These are phyloP conservation scores for Neonectria neomacrospora DNA, from an alignment of 2,329 filamentous ascomycete genomes.

Conservation along the genomic window DNA sequence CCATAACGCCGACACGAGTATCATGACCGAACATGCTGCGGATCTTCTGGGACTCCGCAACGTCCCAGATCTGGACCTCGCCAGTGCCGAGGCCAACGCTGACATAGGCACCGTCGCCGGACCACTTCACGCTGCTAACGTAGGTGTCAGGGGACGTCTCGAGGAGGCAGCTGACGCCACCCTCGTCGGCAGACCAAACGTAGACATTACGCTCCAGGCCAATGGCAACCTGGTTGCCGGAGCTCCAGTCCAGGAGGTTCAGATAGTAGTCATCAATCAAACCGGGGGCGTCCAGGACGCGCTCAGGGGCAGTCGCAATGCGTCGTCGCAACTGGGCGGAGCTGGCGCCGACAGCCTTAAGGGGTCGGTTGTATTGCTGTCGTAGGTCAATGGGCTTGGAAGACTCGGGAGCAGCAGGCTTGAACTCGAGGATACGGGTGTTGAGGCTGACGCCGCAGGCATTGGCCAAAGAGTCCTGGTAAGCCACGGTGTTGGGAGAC, in stretches of 20 bases:
- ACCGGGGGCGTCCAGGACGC: conserved; percentile 94
- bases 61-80: conserved; percentile 99
- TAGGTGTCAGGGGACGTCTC: conserved; percentile 93
- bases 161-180: conserved; percentile 86
- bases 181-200: conserved; percentile 96
- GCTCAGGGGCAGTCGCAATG: conserved; percentile 93
- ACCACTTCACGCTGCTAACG: conserved; percentile 99
- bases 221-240: conserved; percentile 96
- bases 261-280: conserved; percentile 99
- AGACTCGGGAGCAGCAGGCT: conserved; percentile 96
- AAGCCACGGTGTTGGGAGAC: conserved; percentile 88
- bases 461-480: conserved; percentile 89
- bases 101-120: conserved; percentile 94
- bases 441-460: conserved; percentile 94
- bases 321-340: conserved; percentile 90
- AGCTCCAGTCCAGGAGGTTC: conserved; percentile 98
- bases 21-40: conserved; percentile 99
- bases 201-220: conserved; percentile 97
- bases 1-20: conserved; percentile 96
- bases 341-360: conserved; percentile 78
- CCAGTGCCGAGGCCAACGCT: conserved; percentile 93
- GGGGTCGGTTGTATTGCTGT: conserved; percentile 96
- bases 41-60: conserved; percentile 92
- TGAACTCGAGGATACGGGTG: conserved; percentile 97
- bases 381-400: conserved; percentile 98